A percentile compares a stretch with the other conserved stretches of the same genome.
Conservation (phyloP, 2,329 filamentous ascomycete species). For the Fusarium aywerte region DNA sequence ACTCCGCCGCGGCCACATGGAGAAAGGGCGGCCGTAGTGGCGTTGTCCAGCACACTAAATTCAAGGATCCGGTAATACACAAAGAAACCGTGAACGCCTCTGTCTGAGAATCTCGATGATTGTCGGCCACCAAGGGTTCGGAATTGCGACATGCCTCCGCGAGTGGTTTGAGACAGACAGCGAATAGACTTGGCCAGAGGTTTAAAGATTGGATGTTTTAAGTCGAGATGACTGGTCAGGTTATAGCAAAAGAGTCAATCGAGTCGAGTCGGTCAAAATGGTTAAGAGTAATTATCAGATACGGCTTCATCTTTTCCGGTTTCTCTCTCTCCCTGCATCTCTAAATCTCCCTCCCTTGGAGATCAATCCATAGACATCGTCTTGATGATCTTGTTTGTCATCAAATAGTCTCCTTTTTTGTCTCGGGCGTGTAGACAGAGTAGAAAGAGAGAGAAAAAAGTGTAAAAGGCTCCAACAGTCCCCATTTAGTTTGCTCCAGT, state of each 20-base stretch:
- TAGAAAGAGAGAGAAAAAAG: neutral
- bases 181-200: slow-evolving; percentile 25
- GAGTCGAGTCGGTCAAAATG: slow-evolving; percentile 15
- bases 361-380: slow-evolving; percentile 1
- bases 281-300: slow-evolving; percentile 20
- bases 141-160: slow-evolving; percentile 35
- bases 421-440: slow-evolving; percentile 9
- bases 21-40: slow-evolving; percentile 7
- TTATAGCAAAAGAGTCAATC: slow-evolving; percentile 6
- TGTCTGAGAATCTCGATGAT: slow-evolving; percentile 34
- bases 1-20: slow-evolving; percentile 18
- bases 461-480: slow-evolving; percentile 17
- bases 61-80: slow-evolving; percentile 5
- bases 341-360: slow-evolving; percentile 33
- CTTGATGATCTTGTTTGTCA: slow-evolving; percentile 15
- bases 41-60: neutral
- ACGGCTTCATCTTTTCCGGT: slow-evolving; percentile 16
- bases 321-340: slow-evolving; percentile 23
- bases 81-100: slow-evolving; percentile 24
- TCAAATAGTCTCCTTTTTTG: slow-evolving; percentile 25
- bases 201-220: slow-evolving; percentile 10
- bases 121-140: slow-evolving; percentile 23
- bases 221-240: slow-evolving; percentile 12
- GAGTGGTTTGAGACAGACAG: slow-evolving; percentile 43
- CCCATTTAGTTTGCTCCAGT: slow-evolving; percentile 31